Conservation (phyloP, 2,329 filamentous ascomycete species). For the Neoarthrinium moseri region DNA sequence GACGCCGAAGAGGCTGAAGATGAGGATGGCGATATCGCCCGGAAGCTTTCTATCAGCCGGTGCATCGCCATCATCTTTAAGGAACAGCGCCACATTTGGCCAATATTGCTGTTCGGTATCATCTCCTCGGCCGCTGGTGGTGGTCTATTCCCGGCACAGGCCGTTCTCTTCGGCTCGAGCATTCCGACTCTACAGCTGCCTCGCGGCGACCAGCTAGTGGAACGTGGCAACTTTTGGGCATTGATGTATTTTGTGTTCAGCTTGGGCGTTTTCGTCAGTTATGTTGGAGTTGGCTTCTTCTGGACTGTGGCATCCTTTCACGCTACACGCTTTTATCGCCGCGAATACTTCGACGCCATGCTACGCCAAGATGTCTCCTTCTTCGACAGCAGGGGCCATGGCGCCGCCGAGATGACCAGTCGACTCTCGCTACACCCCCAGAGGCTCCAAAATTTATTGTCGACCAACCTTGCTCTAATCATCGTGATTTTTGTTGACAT, state of each 20-base stretch:
- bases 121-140: too few relatives aligned
- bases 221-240: conserved; percentile 38
- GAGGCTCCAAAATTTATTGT: conserved; percentile 59
- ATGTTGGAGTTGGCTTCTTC: conserved; percentile 42
- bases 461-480: conserved; percentile 58
- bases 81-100: too few relatives aligned
- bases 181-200: too few relatives aligned
- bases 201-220: too few relatives aligned
- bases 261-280: conserved; percentile 45
- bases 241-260: conserved; percentile 63
- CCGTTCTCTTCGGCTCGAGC: conserved; percentile 30
- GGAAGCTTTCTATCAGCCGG: too few relatives aligned
- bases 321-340: conserved; percentile 33
- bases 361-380: conserved; percentile 46
- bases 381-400: conserved; percentile 57
- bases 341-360: conserved; percentile 26
- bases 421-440: conserved; percentile 51
- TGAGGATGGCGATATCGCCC: too few relatives aligned
- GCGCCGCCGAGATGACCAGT: conserved; percentile 55
- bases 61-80: too few relatives aligned
- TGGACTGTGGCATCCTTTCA: conserved; percentile 22
- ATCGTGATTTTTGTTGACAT: conserved; percentile 62
- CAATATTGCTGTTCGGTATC: too few relatives aligned
- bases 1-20: too few relatives aligned
- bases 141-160: conserved; percentile 32